A percentile compares a stretch with the other conserved stretches of the same genome.
Conservation (phyloP, 2,329 filamentous ascomycete species). For the Fusarium foetens region DNA sequence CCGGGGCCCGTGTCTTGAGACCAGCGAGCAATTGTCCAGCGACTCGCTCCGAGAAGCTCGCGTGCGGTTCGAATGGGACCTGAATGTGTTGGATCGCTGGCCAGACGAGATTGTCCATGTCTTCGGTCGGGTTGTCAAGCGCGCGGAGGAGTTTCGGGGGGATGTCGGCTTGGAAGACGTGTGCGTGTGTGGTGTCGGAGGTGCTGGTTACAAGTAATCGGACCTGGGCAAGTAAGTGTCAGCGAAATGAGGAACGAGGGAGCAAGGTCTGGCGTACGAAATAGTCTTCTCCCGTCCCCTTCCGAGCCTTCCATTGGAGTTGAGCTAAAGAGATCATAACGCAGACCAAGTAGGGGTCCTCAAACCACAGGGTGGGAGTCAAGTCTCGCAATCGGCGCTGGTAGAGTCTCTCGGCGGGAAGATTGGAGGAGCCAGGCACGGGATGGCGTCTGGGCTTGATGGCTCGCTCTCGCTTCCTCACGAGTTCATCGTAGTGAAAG, state of each 20-base stretch:
- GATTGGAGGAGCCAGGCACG: not conserved
- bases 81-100: not conserved
- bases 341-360: not conserved
- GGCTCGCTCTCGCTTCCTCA: not conserved
- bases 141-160: not conserved
- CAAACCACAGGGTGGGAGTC: not conserved
- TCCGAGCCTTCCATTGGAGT: accelerated
- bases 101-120: not conserved
- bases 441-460: not conserved
- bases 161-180: not conserved
- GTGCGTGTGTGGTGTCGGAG: not conserved
- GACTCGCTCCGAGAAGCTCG: not conserved
- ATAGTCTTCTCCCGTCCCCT: not conserved
- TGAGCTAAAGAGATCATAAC: not conserved
- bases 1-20: not conserved
- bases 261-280: no score
- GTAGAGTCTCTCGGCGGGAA: not conserved
- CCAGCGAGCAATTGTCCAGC: not conserved
- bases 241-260: not conserved
- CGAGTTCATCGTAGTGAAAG: no score
- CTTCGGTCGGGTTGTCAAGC: not conserved
- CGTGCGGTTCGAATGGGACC: not conserved
- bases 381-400: not conserved
- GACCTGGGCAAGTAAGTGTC: not conserved
- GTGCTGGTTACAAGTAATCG: not conserved